These are phyloP conservation scores for Cladosporium sphaerospermum DNA, from an alignment of 2,329 filamentous ascomycete genomes.

Conservation along the genomic window DNA sequence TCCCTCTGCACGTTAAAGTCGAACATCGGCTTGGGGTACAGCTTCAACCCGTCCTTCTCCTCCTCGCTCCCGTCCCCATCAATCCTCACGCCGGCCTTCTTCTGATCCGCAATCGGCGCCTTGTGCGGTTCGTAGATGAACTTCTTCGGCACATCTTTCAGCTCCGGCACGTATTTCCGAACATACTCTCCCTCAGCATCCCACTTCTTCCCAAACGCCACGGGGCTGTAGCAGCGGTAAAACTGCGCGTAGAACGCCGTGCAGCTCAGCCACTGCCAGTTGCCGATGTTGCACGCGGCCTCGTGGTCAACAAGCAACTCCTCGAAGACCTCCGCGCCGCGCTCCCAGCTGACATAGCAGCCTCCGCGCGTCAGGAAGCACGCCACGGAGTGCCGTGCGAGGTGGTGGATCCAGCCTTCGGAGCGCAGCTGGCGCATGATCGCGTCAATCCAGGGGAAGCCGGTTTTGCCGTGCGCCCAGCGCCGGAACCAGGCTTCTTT, in stretches of 20 bases:
- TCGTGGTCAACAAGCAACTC: conserved; percentile 72
- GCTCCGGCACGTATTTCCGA: conserved; percentile 60
- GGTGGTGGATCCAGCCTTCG: conserved; percentile 76
- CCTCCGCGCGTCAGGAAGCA: conserved; percentile 76
- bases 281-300: conserved; percentile 64
- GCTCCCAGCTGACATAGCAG: conserved; percentile 73
- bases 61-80: conserved; percentile 44
- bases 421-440: conserved; percentile 66
- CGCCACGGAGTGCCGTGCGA: conserved; percentile 70
- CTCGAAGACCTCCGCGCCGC: conserved; percentile 71
- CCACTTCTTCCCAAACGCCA: conserved; percentile 70
- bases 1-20: conserved; percentile 60
- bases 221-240: conserved; percentile 62
- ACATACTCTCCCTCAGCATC: conserved; percentile 63
- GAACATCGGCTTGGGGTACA: conserved; percentile 72
- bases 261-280: conserved; percentile 74
- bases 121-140: conserved; percentile 79
- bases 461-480: conserved; percentile 64
- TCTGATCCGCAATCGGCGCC: conserved; percentile 61
- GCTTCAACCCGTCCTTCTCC: conserved; percentile 36
- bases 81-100: conserved; percentile 58
- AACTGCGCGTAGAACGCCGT: conserved; percentile 70
- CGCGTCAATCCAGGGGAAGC: conserved; percentile 76
- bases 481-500: conserved; percentile 62
- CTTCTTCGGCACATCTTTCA: conserved; percentile 56